phyloP scores from a whole-genome alignment of 176 grass and related monocot species.

The Calamus simplicifolius region DNA sequence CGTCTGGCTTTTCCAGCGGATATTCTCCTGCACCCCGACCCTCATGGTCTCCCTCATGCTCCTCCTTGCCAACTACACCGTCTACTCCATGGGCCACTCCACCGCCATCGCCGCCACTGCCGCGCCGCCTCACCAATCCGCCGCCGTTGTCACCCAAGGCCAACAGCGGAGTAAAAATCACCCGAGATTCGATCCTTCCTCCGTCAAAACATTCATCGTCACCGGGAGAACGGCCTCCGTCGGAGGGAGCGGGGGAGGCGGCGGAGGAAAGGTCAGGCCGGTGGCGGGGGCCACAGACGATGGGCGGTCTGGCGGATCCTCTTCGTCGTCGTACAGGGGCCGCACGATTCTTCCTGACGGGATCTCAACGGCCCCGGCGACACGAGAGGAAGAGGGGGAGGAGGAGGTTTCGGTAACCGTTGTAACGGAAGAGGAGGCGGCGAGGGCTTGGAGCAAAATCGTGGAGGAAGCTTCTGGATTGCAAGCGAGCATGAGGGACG shows the following conservation, averaged over 20 bases:
- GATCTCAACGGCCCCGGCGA: background rate
- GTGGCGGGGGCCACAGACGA: conserved; percentile 6
- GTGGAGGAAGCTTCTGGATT: conserved; percentile 55
- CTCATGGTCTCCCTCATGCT: conserved; percentile 18
- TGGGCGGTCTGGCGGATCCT: background rate
- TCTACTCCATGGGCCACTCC: conserved; percentile 1
- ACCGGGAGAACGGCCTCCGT: background rate
- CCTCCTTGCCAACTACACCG: conserved; percentile 12
- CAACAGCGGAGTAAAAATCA: background rate
- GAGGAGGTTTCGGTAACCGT: background rate
- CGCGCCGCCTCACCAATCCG: background rate
- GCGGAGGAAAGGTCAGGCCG: background rate
- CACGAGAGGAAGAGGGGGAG: background rate
- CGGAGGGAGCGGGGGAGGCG: conserved; percentile 4
- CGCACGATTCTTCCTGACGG: background rate
- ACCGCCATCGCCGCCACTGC: background rate
- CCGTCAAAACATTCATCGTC: background rate
- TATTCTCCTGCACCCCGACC: conserved; percentile 13
- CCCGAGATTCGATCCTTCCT: background rate
- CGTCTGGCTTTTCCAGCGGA: conserved; percentile 8
- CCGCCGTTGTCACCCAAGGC: background rate
- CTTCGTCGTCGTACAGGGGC: background rate
- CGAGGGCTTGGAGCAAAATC: conserved; percentile 44
- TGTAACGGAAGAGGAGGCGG: conserved; percentile 23
- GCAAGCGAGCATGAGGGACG: conserved; percentile 35